Evolutionary conservation across 2,329 filamentous ascomycete genomes (phyloP).

Genomic region (Westerdykella aurantiaca): DNA sequence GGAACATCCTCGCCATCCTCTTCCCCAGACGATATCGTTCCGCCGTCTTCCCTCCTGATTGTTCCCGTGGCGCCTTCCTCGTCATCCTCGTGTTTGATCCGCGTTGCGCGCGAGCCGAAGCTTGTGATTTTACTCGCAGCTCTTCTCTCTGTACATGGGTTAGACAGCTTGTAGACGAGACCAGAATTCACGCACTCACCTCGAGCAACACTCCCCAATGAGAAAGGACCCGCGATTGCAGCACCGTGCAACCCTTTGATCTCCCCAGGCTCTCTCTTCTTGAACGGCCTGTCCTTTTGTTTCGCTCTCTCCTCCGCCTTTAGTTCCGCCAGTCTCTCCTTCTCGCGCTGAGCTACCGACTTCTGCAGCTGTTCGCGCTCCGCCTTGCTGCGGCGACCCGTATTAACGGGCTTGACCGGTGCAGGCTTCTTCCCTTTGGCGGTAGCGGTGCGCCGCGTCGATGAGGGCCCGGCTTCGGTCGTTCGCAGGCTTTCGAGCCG

Average conservation of each 20-base stretch:
- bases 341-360: constrained; percentile 35
- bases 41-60: constrained; percentile 33
- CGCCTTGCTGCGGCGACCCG: constrained; percentile 41
- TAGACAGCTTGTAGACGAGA: constrained; percentile 4
- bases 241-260: constrained; percentile 23
- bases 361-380: constrained; percentile 41
- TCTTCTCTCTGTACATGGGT: constrained; percentile 32
- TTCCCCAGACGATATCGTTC: constrained; percentile 46
- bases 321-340: constrained; percentile 32
- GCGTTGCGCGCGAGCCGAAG: constrained; percentile 24
- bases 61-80: constrained; percentile 7
- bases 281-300: constrained; percentile 15
- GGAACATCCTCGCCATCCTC: constrained; percentile 45
- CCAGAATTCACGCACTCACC: constrained; percentile 11
- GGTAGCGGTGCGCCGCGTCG: constrained; percentile 16
- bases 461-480: constrained; percentile 21
- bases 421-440: constrained; percentile 23
- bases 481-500: constrained; percentile 26
- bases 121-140: constrained; percentile 11
- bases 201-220: constrained; percentile 24
- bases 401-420: constrained; percentile 37
- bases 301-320: constrained; percentile 25
- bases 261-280: constrained; percentile 15
- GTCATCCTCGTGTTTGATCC: constrained; percentile 29
- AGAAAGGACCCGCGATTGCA: constrained; percentile 41